phyloP scores from a whole-genome alignment of 345 rosid genomes.

The Fremontodendron californicum region DNA sequence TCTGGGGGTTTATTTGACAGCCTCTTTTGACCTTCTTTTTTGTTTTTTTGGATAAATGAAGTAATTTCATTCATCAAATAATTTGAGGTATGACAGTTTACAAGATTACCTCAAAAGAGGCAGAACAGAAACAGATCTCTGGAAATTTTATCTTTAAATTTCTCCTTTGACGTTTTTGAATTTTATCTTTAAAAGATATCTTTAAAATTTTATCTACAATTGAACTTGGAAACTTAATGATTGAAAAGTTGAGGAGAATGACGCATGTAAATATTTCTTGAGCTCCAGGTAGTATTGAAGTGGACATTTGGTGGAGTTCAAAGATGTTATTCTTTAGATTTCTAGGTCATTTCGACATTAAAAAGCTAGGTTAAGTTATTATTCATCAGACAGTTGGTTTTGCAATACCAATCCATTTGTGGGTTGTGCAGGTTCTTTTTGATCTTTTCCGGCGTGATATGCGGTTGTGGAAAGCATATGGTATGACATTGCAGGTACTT shows the following conservation, averaged over 20 bases:
- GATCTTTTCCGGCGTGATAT: constrained; percentile 75
- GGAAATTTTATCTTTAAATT: neutral
- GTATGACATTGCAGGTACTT: constrained; percentile 67
- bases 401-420: neutral
- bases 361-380: neutral
- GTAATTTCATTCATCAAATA: neutral
- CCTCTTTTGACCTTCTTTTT: neutral
- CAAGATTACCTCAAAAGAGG: neutral
- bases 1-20: neutral
- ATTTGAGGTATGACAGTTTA: too few relatives aligned
- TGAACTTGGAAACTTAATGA: neutral
- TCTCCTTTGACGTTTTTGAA: neutral
- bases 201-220: neutral
- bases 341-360: neutral
- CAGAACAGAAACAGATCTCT: neutral
- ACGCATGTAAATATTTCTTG: neutral
- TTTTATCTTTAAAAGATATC: neutral
- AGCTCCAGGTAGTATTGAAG: neutral
- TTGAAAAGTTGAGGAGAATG: neutral
- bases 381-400: neutral
- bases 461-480: constrained; percentile 85
- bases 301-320: neutral
- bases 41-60: neutral
- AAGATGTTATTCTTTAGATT: neutral
- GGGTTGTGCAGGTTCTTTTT: constrained; percentile 64